phyloP scores from a whole-genome alignment of 2,329 filamentous ascomycete species.

The Fonsecaea nubica region DNA sequence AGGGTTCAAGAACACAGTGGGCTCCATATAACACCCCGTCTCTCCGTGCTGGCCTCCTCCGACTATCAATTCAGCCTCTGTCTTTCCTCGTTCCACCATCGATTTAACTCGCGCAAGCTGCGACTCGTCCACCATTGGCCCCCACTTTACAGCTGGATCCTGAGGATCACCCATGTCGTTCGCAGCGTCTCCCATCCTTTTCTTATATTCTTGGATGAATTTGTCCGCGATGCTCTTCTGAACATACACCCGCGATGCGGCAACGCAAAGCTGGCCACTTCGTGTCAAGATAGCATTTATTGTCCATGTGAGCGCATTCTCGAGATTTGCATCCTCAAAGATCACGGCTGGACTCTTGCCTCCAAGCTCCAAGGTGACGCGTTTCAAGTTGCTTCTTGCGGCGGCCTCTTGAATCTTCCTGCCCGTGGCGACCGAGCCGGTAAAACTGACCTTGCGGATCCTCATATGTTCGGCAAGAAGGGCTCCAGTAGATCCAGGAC shows the following conservation, averaged over 20 bases:
- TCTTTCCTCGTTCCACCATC: slow-evolving; percentile 51
- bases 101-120: slow-evolving; percentile 52
- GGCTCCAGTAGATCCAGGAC: slow-evolving; percentile 65
- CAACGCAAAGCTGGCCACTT: slow-evolving; percentile 45
- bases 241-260: slow-evolving; percentile 65
- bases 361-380: slow-evolving; percentile 64
- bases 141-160: slow-evolving; percentile 58
- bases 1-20: slow-evolving; percentile 6
- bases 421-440: slow-evolving; percentile 53
- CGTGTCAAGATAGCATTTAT: slow-evolving; percentile 42
- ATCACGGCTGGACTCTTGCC: slow-evolving; percentile 46
- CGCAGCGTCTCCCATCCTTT: slow-evolving; percentile 44
- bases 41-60: slow-evolving; percentile 42
- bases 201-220: slow-evolving; percentile 56
- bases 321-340: slow-evolving; percentile 45
- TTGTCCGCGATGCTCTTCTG: slow-evolving; percentile 66
- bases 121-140: slow-evolving; percentile 52
- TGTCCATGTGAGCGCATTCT: slow-evolving; percentile 44
- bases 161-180: slow-evolving; percentile 69
- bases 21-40: slow-evolving; percentile 42
- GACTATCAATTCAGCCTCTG: slow-evolving; percentile 47
- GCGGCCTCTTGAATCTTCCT: slow-evolving; percentile 65
- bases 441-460: slow-evolving; percentile 62
- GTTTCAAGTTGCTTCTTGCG: slow-evolving; percentile 61
- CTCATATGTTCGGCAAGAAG: slow-evolving; percentile 63